These are phyloP conservation scores for Coleophoma eucalyptorum DNA, from an alignment of 2,329 filamentous ascomycete species.

Conservation along the genomic window DNA sequence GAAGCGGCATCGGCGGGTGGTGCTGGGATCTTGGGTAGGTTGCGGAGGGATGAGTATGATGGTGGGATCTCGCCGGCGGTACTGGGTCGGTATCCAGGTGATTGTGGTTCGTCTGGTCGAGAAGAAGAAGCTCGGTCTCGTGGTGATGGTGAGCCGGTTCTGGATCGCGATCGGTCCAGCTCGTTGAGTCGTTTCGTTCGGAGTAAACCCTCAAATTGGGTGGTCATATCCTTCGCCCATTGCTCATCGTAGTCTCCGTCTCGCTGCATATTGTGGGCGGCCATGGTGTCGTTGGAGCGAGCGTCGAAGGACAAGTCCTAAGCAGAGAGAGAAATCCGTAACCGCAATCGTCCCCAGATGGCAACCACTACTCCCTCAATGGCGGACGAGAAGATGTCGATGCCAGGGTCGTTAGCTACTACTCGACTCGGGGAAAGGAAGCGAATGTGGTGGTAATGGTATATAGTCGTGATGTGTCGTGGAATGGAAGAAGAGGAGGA, in stretches of 20 bases:
- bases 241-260: slow-evolving; percentile 53
- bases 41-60: slow-evolving; percentile 57
- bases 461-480: no score
- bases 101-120: slow-evolving; percentile 34
- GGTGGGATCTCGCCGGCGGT: slow-evolving; percentile 47
- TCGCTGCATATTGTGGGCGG: slow-evolving; percentile 18
- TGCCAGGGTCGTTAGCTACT: no score
- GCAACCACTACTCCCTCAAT: no score
- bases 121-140: slow-evolving; percentile 46
- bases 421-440: no score
- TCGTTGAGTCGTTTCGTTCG: slow-evolving; percentile 85
- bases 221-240: slow-evolving; percentile 74
- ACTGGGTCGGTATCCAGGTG: slow-evolving; percentile 37
- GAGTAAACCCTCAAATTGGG: slow-evolving; percentile 83
- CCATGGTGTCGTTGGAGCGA: slow-evolving; percentile 16
- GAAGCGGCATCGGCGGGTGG: slow-evolving; percentile 70
- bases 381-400: no score
- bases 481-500: no score
- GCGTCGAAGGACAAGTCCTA: no score
- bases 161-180: slow-evolving; percentile 60
- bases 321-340: no score
- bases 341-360: no score
- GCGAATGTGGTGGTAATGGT: no score
- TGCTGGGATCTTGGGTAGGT: slow-evolving; percentile 68
- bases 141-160: slow-evolving; percentile 53